A percentile compares a stretch with the other conserved stretches of the same genome.
These are phyloP conservation scores for Aquanectria penicillioides DNA, from an alignment of 2,329 filamentous ascomycete species.

Conservation along the genomic window DNA sequence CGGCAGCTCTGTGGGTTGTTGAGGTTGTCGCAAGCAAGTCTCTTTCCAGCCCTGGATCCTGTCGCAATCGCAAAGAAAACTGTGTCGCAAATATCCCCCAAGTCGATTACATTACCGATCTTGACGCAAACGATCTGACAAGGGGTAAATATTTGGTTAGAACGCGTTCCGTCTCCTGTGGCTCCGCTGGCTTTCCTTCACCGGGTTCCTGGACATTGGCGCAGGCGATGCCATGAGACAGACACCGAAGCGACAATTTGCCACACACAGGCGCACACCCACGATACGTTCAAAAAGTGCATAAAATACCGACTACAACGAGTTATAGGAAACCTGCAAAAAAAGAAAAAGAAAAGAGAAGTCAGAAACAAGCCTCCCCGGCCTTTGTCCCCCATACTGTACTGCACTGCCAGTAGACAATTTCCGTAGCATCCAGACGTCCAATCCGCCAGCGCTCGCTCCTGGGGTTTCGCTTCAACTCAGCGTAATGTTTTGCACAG, in stretches of 20 bases:
- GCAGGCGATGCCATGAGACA: neutral
- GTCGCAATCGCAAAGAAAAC: conserved; percentile 6
- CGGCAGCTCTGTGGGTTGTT: neutral
- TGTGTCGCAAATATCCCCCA: conserved; percentile 6
- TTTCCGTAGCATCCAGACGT: conserved; percentile 37
- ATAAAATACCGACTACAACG: conserved; percentile 35
- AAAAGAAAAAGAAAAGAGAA: conserved; percentile 30
- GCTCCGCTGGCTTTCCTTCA: neutral
- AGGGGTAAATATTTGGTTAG: neutral
- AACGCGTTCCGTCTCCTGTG: neutral
- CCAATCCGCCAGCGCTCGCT: conserved; percentile 23
- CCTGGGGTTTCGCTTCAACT: conserved; percentile 1
- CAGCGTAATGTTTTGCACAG: conserved; percentile 22
- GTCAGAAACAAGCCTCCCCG: conserved; percentile 34
- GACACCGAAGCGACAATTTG: neutral
- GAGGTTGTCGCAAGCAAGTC: conserved; percentile 8
- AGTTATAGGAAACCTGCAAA: conserved; percentile 34
- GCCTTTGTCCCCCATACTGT: conserved; percentile 9
- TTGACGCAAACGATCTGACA: neutral
- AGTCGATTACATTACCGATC: neutral
- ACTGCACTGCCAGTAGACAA: conserved; percentile 32
- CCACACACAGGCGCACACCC: neutral
- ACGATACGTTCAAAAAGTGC: conserved; percentile 6
- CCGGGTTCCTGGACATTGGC: neutral
- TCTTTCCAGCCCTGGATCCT: neutral